Evolutionary conservation across 2,329 filamentous ascomycete species (phyloP).

Genomic region (Aspergillus jensenii): DNA sequence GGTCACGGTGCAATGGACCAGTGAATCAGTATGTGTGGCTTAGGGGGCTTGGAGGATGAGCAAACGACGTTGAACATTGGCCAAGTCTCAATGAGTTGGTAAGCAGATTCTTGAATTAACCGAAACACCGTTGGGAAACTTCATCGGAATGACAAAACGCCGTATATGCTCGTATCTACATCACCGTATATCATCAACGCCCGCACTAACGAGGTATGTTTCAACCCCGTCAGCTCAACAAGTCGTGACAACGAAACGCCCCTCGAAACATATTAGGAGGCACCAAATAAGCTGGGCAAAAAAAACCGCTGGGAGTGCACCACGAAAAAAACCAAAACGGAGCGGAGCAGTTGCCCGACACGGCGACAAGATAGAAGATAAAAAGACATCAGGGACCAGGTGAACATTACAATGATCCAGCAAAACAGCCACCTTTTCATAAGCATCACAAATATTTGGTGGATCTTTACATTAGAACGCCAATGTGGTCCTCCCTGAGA

Average conservation of each 20-base stretch:
- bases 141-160: conserved; percentile 30
- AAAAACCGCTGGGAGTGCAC: conserved; percentile 20
- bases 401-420: conserved; percentile 21
- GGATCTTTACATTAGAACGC: conserved; percentile 21
- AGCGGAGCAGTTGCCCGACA: conserved; percentile 14
- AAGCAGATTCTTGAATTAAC: conserved; percentile 21
- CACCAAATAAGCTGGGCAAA: conserved; percentile 12
- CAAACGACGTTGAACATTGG: not conserved
- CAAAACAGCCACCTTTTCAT: conserved; percentile 33
- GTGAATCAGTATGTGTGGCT: not conserved
- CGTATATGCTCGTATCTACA: conserved; percentile 45
- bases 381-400: conserved; percentile 15
- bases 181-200: conserved; percentile 34
- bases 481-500: conserved; percentile 7
- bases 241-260: conserved; percentile 25
- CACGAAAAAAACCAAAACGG: conserved; percentile 15
- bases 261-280: conserved; percentile 21
- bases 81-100: conserved; percentile 21
- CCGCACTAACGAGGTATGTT: conserved; percentile 19
- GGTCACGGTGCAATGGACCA: not conserved
- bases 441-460: conserved; percentile 22
- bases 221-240: conserved; percentile 25
- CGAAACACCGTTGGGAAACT: conserved; percentile 17
- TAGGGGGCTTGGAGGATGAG: not conserved
- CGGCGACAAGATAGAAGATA: conserved; percentile 14